A percentile compares a stretch with the other conserved stretches of the same genome.
Evolutionary conservation across 345 rosid species (phyloP).

Genomic region (Salix suchowensis): DNA sequence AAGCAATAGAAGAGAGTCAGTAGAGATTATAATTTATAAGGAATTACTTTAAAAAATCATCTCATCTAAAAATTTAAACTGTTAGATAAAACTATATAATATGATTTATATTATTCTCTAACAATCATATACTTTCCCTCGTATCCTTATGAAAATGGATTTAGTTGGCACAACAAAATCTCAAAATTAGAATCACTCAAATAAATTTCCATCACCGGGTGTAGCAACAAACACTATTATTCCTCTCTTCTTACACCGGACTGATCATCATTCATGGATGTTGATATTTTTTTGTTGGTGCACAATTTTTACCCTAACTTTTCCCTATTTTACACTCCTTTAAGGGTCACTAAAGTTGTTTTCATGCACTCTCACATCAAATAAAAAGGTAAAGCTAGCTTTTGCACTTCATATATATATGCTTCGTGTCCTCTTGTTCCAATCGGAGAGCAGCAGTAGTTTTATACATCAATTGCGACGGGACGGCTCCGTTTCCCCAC

Average conservation of each 20-base stretch:
- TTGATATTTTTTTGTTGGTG: not conserved
- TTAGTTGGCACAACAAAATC: not conserved
- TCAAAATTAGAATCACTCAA: not conserved
- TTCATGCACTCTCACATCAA: conserved; percentile 27
- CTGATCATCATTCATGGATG: not conserved
- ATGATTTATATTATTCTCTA: too few species aligned
- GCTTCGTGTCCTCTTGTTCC: conserved; percentile 4
- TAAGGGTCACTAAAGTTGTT: conserved; percentile 23
- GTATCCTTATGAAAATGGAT: not conserved
- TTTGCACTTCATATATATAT: conserved; percentile 1
- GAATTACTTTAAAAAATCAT: too few species aligned
- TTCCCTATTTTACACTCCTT: not conserved
- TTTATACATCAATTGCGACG: conserved; percentile 33
- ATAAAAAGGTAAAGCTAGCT: conserved; percentile 12
- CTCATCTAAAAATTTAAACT: too few species aligned
- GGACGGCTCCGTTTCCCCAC: conserved; percentile 30
- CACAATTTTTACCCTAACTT: not conserved
- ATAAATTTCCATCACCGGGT: not conserved
- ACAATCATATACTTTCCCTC: too few species aligned
- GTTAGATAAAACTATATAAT: too few species aligned
- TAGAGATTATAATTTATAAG: not conserved
- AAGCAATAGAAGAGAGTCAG: not conserved
- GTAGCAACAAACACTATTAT: not conserved
- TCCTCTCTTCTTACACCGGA: not conserved
- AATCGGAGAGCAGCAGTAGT: conserved; percentile 17